Evolutionary conservation across 768 basidiomycete genomes (phyloP).

Genomic region (Suillus ampliporus): DNA sequence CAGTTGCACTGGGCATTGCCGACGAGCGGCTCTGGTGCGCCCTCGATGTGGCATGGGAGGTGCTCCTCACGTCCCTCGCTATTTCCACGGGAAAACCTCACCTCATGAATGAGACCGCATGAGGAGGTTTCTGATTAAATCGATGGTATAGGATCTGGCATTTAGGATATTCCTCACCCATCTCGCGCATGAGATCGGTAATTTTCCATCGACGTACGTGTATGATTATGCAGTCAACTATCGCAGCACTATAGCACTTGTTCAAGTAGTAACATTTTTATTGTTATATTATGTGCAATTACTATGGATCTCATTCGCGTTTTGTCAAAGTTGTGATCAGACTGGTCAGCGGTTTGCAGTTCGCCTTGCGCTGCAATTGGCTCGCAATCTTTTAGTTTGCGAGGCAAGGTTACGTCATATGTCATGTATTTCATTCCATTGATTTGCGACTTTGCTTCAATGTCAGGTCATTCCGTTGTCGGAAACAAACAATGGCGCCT

Average conservation of each 20-base stretch:
- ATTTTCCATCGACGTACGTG: conserved; percentile 16
- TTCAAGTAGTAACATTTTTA: conserved; percentile 12
- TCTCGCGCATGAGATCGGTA: conserved; percentile 6
- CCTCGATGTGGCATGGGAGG: conserved; percentile 56
- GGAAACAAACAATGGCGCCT: no score
- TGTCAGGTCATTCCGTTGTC: no score
- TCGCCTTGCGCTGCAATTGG: no score
- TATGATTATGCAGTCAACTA: conserved; percentile 29
- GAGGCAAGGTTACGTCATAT: no score
- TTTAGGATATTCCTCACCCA: conserved; percentile 13
- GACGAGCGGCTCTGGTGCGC: conserved; percentile 52
- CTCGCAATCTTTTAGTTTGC: no score
- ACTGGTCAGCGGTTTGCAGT: no score
- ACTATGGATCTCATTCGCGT: background rate
- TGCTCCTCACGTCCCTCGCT: conserved; percentile 48
- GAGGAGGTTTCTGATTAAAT: background rate
- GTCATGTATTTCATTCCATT: no score
- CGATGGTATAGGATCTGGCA: conserved; percentile 18
- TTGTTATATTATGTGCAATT: conserved; percentile 30
- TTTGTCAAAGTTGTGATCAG: no score
- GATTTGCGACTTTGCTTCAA: no score
- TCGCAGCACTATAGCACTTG: conserved; percentile 1
- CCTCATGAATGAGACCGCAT: conserved; percentile 13
- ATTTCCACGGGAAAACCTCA: conserved; percentile 30
- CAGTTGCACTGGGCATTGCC: conserved; percentile 53